Conservation (phyloP, 2,329 filamentous ascomycete species). For the Remersonia thermophila region DNA sequence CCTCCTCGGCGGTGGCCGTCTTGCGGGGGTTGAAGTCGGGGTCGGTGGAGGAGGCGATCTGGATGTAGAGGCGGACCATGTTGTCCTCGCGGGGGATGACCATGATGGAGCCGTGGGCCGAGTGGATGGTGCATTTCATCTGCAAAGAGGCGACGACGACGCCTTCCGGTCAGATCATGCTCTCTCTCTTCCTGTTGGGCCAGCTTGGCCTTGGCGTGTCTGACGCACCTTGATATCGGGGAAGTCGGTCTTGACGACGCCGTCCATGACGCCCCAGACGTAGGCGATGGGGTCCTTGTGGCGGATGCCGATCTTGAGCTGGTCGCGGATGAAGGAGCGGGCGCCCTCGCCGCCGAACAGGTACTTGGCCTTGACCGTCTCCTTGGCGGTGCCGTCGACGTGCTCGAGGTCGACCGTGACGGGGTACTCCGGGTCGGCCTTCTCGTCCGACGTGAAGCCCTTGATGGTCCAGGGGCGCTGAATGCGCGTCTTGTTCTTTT, state of each 20-base stretch:
- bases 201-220: too few relatives aligned
- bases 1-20: slow-evolving; percentile 49
- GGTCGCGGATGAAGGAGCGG: slow-evolving; percentile 50
- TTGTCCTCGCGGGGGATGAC: slow-evolving; percentile 62
- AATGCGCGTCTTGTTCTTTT: slow-evolving; percentile 46
- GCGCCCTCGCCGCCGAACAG: slow-evolving; percentile 62
- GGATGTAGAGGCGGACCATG: slow-evolving; percentile 59
- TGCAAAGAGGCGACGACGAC: too few relatives aligned
- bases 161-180: slow-evolving; percentile 29
- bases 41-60: slow-evolving; percentile 50
- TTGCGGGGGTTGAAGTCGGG: slow-evolving; percentile 49
- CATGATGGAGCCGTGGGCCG: slow-evolving; percentile 62
- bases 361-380: slow-evolving; percentile 58
- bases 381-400: slow-evolving; percentile 55
- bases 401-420: slow-evolving; percentile 69
- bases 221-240: slow-evolving; percentile 56
- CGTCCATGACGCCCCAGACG: slow-evolving; percentile 68
- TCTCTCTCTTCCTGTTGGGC: background rate
- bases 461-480: slow-evolving; percentile 55
- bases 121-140: slow-evolving; percentile 69
- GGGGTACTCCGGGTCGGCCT: slow-evolving; percentile 52
- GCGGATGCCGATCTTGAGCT: slow-evolving; percentile 57
- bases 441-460: slow-evolving; percentile 47
- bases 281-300: slow-evolving; percentile 58
- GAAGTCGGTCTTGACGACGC: slow-evolving; percentile 60